Conservation (phyloP, 768 basidiomycete species). For the Pleurotus platypus region DNA sequence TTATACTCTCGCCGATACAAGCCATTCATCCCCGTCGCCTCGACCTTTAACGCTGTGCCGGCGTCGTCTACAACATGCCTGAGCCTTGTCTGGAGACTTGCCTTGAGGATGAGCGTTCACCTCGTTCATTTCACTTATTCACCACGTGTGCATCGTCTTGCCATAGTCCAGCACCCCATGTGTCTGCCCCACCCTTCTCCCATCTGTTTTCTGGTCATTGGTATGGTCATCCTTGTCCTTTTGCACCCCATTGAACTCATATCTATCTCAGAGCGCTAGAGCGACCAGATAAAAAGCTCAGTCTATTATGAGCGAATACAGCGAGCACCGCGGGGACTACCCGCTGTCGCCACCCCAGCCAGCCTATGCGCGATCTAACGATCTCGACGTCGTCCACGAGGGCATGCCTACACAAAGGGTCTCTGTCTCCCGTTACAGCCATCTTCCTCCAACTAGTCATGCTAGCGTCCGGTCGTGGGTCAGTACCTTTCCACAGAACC, state of each 20-base stretch:
- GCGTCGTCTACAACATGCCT: too few relatives aligned
- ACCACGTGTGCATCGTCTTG: not conserved
- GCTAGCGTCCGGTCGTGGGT: not conserved
- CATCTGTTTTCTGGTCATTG: not conserved
- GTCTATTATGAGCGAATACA: not conserved
- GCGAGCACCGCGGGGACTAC: not conserved
- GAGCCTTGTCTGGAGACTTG: too few relatives aligned
- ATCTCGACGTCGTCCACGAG: not conserved
- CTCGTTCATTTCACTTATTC: not conserved
- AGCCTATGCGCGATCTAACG: not conserved
- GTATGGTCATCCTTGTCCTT: not conserved
- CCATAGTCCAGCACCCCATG: not conserved
- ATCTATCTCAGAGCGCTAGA: conserved; percentile 1
- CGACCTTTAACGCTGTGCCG: too few relatives aligned
- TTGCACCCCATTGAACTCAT: not conserved
- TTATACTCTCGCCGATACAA: too few relatives aligned
- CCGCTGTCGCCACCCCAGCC: conserved; percentile 3
- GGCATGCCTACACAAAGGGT: not conserved
- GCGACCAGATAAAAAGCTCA: not conserved
- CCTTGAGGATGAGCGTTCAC: too few relatives aligned
- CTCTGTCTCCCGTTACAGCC: not conserved
- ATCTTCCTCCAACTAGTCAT: not conserved
- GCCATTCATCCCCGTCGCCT: too few relatives aligned
- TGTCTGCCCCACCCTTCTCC: not conserved
- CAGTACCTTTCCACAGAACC: not conserved